Base-by-base conservation (phyloP, 2,329 filamentous ascomycete species). In the Fusarium sp. region DNA sequence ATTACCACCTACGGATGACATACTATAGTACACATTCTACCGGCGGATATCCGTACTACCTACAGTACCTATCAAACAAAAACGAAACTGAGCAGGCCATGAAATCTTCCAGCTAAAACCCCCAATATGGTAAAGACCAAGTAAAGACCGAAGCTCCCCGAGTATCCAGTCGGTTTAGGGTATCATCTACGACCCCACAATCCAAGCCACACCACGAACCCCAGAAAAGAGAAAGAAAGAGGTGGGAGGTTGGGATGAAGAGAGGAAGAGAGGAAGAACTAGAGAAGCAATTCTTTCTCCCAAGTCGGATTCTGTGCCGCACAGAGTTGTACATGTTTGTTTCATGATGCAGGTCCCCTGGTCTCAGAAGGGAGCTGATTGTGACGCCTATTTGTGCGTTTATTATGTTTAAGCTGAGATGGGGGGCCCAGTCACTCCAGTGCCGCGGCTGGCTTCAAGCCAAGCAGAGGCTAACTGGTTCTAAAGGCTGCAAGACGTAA, bases 381-480 rank as follows among this genome's bases (percentile, higher is more conserved):
- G 33, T 48, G 52, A 51, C 35, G 35, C 68, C 57, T 46, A 76
- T 76, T 76, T 74, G 74, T 70, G 74, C 74, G 69, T 74, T 68
- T 75, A 62, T 35, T 22, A n/a, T 51, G 27, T 17, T 23, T 53
- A 30, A 70, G 52, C 39, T 25, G 20, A 48, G 47, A 30, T 37
- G 22, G 33, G 46, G 46, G 32, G 47, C 48, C 52, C 43, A 55
- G 54, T 65, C 23, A 7, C 23, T 23, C 23, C 23, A 23, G 23
- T 25, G 56, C 60, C 49, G 55, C 44, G 47, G 27, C 52, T 52
- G 33, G 33, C 33, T n/a, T 35, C 15, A 58, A 49, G 56, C 51
- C 41, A 62, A 65, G 46, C 49, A 30, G 10, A 30, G 27, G 10
- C 27, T 30, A 30, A 30, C 11, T 47, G 46, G 48, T 65, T 51